Conservation (phyloP, 805 yeast genomes). For the Lipomyces mesembrius region DNA sequence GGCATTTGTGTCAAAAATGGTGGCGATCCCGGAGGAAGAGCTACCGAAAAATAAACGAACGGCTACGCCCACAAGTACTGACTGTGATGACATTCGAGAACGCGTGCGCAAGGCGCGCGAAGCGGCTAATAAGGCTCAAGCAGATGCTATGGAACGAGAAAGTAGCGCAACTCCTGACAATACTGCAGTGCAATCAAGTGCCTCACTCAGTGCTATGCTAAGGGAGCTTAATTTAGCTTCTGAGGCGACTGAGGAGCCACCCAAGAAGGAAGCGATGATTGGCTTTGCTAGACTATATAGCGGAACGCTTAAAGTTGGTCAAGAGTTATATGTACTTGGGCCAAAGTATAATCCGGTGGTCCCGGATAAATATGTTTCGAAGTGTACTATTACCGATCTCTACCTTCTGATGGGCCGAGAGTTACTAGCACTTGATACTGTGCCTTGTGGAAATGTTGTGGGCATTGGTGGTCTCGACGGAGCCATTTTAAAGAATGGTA, state of each 20-base stretch:
- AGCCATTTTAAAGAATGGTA: slow-evolving; percentile 82
- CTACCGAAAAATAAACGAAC: slow-evolving; percentile 58
- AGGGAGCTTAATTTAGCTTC: slow-evolving; percentile 33
- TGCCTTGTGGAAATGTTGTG: slow-evolving; percentile 93
- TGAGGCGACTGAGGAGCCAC: slow-evolving; percentile 27
- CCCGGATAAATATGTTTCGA: slow-evolving; percentile 60
- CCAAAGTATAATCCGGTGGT: slow-evolving; percentile 81
- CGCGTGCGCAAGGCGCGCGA: slow-evolving; percentile 67
- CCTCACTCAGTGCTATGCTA: slow-evolving; percentile 35
- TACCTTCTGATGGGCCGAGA: slow-evolving; percentile 93
- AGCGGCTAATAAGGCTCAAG: slow-evolving; percentile 64
- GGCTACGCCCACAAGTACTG: background rate
- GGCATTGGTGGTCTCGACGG: slow-evolving; percentile 92
- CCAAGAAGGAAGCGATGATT: slow-evolving; percentile 65
- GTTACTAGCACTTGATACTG: slow-evolving; percentile 70
- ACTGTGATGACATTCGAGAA: slow-evolving; percentile 61
- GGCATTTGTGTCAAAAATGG: slow-evolving; percentile 87
- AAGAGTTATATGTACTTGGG: slow-evolving; percentile 73
- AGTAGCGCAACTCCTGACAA: slow-evolving; percentile 41
- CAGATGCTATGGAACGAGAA: slow-evolving; percentile 29
- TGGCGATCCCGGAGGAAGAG: slow-evolving; percentile 82
- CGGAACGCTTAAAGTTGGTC: slow-evolving; percentile 79
- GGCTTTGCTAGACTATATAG: slow-evolving; percentile 90
- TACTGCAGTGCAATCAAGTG: slow-evolving; percentile 32
- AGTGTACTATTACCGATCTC: slow-evolving; percentile 67